Percentiles rank a stretch among this genome's conserved stretches.
Conservation (phyloP, 2,329 filamentous ascomycete genomes). For the Colletotrichum noveboracense region DNA sequence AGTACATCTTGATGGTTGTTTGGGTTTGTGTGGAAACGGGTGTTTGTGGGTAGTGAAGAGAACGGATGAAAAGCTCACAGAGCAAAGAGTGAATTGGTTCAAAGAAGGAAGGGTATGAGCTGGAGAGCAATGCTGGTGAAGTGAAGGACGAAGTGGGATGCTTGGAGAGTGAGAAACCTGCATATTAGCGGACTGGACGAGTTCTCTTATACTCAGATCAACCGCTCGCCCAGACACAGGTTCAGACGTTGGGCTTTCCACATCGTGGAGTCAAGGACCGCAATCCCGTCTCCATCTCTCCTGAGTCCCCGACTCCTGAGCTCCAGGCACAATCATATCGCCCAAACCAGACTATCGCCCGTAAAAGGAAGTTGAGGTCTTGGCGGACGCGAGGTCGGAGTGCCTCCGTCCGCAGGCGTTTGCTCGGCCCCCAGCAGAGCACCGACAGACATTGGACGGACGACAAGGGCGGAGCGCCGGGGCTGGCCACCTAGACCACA, state of each 20-base stretch:
- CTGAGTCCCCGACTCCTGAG: neutral
- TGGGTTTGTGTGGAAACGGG: neutral
- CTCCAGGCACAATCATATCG: neutral
- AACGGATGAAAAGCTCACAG: constrained; percentile 18
- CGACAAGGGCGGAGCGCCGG: neutral
- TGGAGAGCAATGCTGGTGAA: constrained; percentile 11
- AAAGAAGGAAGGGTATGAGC: constrained; percentile 1
- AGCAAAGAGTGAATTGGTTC: constrained; percentile 14
- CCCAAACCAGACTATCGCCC: neutral
- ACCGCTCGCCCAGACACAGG: neutral
- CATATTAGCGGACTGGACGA: neutral
- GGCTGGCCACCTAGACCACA: neutral
- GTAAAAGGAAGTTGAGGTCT: constrained; percentile 6
- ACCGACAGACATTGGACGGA: neutral
- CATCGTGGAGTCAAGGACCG: constrained; percentile 4
- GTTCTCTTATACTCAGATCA: constrained; percentile 8
- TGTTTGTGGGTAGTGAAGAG: neutral
- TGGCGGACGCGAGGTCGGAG: neutral
- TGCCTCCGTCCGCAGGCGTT: neutral
- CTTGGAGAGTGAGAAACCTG: neutral
- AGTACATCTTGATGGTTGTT: constrained; percentile 7
- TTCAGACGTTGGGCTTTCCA: neutral
- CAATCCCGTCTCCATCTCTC: neutral
- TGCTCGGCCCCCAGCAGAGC: neutral
- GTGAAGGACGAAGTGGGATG: constrained; percentile 11